phyloP scores from a whole-genome alignment of 148 eudicot genomes.

The Polygonum maritimum region DNA sequence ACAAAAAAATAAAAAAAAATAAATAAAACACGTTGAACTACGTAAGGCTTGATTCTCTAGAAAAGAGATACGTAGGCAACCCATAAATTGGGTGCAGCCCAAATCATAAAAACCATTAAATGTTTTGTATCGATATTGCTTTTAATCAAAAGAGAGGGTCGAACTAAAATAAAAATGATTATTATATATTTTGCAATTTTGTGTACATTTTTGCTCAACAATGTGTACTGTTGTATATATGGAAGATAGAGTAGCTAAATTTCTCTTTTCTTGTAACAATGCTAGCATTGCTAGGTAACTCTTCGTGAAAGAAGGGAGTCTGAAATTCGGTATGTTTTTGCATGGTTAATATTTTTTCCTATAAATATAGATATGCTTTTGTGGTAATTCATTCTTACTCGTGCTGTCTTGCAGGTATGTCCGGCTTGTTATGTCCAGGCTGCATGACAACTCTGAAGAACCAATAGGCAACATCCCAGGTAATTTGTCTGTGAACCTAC shows the following conservation, averaged over 20 bases:
- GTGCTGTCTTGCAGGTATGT: conserved; percentile 57
- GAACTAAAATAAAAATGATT: no score
- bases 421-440: conserved; percentile 76
- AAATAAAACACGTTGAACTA: no score
- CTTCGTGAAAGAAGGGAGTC: conserved; percentile 84
- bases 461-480: conserved; percentile 71
- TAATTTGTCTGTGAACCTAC: conserved; percentile 16
- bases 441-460: conserved; percentile 44
- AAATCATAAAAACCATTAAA: no score
- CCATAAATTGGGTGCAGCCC: no score
- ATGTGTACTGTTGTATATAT: background rate
- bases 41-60: no score
- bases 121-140: no score
- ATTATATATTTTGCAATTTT: no score
- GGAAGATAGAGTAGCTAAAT: conserved; percentile 11
- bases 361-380: background rate
- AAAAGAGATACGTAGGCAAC: no score
- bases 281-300: conserved; percentile 70
- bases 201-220: background rate
- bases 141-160: no score
- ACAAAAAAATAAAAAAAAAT: no score
- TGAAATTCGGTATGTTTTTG: conserved; percentile 68
- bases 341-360: background rate
- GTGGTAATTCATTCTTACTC: background rate
- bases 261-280: conserved; percentile 16